phyloP scores from a whole-genome alignment of 176 grass and related monocot species.

The Rhipidocladum racemiflorum region DNA sequence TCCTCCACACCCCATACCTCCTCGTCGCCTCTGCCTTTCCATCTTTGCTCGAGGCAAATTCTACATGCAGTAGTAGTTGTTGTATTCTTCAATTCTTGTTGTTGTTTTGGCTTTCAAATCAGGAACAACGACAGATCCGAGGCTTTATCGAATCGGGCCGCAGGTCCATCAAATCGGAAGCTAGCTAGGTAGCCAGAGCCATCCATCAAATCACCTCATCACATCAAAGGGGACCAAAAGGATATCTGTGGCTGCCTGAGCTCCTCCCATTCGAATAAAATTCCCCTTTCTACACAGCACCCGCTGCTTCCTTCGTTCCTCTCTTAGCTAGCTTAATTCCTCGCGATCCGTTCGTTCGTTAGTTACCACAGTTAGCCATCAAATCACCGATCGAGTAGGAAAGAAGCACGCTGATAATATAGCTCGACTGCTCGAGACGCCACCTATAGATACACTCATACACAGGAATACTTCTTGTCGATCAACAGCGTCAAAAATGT shows the following conservation, averaged over 20 bases:
- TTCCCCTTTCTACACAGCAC: conserved; percentile 19
- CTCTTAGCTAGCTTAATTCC: not conserved
- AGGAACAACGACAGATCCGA: conserved; percentile 91
- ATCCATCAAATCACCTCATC: conserved; percentile 73
- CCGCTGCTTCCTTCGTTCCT: not conserved
- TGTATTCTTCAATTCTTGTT: too few species aligned
- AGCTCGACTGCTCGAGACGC: not conserved
- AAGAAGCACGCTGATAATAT: not conserved
- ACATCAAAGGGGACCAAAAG: conserved; percentile 50
- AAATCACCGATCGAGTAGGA: not conserved
- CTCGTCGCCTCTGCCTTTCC: conserved; percentile 32
- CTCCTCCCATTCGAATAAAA: conserved; percentile 31
- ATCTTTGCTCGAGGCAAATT: conserved; percentile 48
- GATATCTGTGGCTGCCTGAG: conserved; percentile 33
- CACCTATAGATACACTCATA: not conserved
- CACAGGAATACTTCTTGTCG: not conserved
- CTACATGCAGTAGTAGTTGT: conserved; percentile 35
- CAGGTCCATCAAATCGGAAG: conserved; percentile 96
- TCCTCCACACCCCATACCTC: not conserved
- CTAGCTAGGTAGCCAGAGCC: conserved; percentile 21
- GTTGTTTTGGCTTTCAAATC: conserved; percentile 58
- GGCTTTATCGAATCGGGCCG: conserved; percentile 60
- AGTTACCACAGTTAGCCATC: not conserved
- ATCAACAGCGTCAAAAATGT: conserved; percentile 30
- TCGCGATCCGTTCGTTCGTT: not conserved